Conservation (phyloP, 164 flowering plant genomes). For the Tetracentron sinense region DNA sequence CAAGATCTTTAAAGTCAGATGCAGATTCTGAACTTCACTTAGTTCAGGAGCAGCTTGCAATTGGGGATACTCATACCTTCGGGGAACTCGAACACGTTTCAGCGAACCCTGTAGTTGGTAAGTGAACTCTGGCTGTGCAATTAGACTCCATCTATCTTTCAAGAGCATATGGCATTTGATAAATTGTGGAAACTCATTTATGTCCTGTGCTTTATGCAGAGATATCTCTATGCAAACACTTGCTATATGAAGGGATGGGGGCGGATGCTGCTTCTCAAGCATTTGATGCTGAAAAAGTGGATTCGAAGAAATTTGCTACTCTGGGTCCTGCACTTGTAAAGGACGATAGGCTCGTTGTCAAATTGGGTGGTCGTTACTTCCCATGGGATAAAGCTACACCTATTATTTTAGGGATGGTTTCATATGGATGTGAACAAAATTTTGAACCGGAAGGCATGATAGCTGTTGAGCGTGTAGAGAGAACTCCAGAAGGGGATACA, state of each 20-base stretch:
- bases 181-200: conserved; percentile 9
- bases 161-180: not conserved
- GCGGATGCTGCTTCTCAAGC: conserved; percentile 52
- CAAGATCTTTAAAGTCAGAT: conserved; percentile 17
- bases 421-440: conserved; percentile 29
- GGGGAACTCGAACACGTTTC: conserved; percentile 20
- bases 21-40: conserved; percentile 23
- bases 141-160: not conserved
- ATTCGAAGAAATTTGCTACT: conserved; percentile 32
- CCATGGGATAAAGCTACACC: conserved; percentile 50
- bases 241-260: conserved; percentile 55
- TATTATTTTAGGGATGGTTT: conserved; percentile 37
- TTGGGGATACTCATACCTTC: conserved; percentile 15
- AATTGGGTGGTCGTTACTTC: conserved; percentile 36
- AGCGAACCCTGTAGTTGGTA: conserved; percentile 45
- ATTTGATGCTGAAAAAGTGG: conserved; percentile 54
- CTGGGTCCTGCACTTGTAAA: conserved; percentile 36
- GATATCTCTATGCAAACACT: conserved; percentile 53
- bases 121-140: conserved; percentile 20
- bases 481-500: conserved; percentile 34
- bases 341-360: conserved; percentile 44
- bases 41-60: conserved; percentile 12
- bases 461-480: conserved; percentile 38
- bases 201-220: conserved; percentile 32
- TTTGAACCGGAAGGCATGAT: conserved; percentile 43